These are phyloP conservation scores for Linaria vulgaris DNA, from an alignment of 257 asterid species.

Conservation along the genomic window DNA sequence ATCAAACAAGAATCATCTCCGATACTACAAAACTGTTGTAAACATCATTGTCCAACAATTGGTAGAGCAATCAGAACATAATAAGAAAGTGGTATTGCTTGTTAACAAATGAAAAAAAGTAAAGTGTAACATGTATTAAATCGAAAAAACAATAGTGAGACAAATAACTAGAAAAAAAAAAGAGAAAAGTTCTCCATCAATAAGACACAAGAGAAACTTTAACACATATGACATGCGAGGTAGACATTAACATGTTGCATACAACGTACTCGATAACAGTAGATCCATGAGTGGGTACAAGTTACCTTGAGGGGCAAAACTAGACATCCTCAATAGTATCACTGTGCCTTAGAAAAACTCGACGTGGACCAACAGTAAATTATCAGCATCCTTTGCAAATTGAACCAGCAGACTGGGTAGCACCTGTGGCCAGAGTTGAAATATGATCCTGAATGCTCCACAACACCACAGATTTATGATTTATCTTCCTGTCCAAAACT, in stretches of 20 bases:
- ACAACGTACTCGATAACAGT: slow-evolving; percentile 1
- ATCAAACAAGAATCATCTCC: slow-evolving; percentile 98
- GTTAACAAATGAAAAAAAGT: slow-evolving; percentile 4
- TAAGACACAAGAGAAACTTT: slow-evolving; percentile 11
- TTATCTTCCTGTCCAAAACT: slow-evolving; percentile 64
- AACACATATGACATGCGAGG: neutral
- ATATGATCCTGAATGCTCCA: slow-evolving; percentile 98
- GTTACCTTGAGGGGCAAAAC: slow-evolving; percentile 94
- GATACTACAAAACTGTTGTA: slow-evolving; percentile 96
- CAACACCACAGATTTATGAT: slow-evolving; percentile 87
- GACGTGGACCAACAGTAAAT: slow-evolving; percentile 86
- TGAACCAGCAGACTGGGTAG: slow-evolving; percentile 58
- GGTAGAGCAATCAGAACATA: slow-evolving; percentile 28
- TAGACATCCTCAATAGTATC: slow-evolving; percentile 98
- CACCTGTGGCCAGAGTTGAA: slow-evolving; percentile 70
- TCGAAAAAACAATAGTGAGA: neutral
- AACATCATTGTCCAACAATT: slow-evolving; percentile 45
- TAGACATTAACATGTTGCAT: too few relatives aligned
- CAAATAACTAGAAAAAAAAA: neutral
- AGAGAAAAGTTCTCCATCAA: neutral
- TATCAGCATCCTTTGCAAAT: slow-evolving; percentile 68
- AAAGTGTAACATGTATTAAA: neutral
- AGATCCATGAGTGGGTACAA: slow-evolving; percentile 8
- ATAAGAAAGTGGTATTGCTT: slow-evolving; percentile 18
- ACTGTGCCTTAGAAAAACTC: slow-evolving; percentile 77